A percentile compares a stretch with the other conserved stretches of the same genome.
These are phyloP conservation scores for Aciculosporium take DNA, from an alignment of 2,329 filamentous ascomycete species.

Conservation along the genomic window DNA sequence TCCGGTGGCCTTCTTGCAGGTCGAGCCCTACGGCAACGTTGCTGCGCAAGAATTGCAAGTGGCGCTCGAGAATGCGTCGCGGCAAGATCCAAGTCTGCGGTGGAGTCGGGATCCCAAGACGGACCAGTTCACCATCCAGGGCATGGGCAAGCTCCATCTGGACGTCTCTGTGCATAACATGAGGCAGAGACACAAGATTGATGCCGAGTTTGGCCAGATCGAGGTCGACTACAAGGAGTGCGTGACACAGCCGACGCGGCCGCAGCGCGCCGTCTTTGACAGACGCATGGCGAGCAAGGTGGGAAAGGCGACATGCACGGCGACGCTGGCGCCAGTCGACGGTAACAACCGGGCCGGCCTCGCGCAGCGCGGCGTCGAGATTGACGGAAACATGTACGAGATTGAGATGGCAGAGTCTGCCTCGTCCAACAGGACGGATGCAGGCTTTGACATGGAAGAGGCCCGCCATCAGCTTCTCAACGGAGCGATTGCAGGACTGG, in stretches of 20 bases:
- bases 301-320: slow-evolving; percentile 64
- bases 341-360: slow-evolving; percentile 23
- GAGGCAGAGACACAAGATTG: slow-evolving; percentile 73
- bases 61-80: slow-evolving; percentile 60
- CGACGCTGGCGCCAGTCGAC: slow-evolving; percentile 47
- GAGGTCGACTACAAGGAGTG: slow-evolving; percentile 93
- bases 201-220: slow-evolving; percentile 79
- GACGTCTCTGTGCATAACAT: slow-evolving; percentile 85
- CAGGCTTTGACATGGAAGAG: slow-evolving; percentile 34
- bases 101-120: slow-evolving; percentile 78
- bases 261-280: slow-evolving; percentile 55
- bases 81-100: slow-evolving; percentile 86
- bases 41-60: slow-evolving; percentile 70
- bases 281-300: slow-evolving; percentile 66
- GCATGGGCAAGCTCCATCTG: slow-evolving; percentile 92
- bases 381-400: slow-evolving; percentile 57
- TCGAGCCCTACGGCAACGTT: slow-evolving; percentile 64
- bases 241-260: slow-evolving; percentile 41
- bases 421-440: slow-evolving; percentile 31
- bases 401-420: slow-evolving; percentile 39
- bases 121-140: slow-evolving; percentile 82
- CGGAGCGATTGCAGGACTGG: slow-evolving; percentile 69
- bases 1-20: slow-evolving; percentile 90
- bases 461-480: slow-evolving; percentile 53
- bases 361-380: slow-evolving; percentile 29